Base-by-base conservation (phyloP, 345 rosid species). In the Melaleuca quinquenervia region DNA sequence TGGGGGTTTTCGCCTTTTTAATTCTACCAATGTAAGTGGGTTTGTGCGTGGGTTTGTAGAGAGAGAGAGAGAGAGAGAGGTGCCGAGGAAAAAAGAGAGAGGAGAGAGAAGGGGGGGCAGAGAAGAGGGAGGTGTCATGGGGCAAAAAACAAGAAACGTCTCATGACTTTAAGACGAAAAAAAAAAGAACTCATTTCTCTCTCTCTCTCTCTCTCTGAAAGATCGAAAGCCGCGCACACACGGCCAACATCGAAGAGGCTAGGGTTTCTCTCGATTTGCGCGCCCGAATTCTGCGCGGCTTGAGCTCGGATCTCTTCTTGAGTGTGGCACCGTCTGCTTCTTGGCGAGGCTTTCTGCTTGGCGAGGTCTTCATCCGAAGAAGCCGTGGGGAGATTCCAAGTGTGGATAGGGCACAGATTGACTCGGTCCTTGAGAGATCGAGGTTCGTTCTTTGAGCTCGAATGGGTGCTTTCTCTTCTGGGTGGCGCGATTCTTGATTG, bases 251-350 rank as follows among this genome's bases (percentile, higher is more conserved):
- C 50, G 78, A 36, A 36, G 48, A 41, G 21, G 48, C 76, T 84
- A 84, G 88, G 88, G 85, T 76, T 84, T 84, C 86, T 87, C 50
- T 83, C 27, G 50, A 52, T 82, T 14, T 22, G 84, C 88, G 86
- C 84, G 50, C 76, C 60, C 84, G 49, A 84, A 87, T 87, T 51
- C 78, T 41, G 41, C 56, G 54, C 48, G 5, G n/a, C 82, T 32
- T 45, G 13, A 12, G 52, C 26, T 83, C 51, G 74, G 74, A 78
- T 75, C 86, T 62, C 41, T 70, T 27, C 76, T 49, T 32, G 24
- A 53, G 22, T 36, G 36, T 11, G 56, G 21, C 58, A 20, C 54
- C 56, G 22, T 24, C 88, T 16, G 26, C 48, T 18, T 24, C 56
- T 26, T 20, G 55, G 50, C 84, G 44, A 32, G 44, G 6, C 24